Evolutionary conservation across 106 monocot genomes (phyloP).

Genomic region (Xerophyta viscosa): DNA sequence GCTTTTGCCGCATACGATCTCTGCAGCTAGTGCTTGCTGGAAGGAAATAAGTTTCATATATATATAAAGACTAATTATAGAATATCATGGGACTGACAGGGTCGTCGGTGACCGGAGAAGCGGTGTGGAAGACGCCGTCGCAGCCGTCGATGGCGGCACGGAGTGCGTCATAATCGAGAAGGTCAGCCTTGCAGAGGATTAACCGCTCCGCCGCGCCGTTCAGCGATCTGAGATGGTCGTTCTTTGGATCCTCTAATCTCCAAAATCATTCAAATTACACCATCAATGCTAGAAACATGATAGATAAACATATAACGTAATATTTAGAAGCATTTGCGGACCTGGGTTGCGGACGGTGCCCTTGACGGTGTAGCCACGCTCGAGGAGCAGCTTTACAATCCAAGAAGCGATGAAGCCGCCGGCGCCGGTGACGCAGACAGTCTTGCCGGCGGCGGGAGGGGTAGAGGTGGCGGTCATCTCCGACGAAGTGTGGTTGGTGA

Average conservation of each 20-base stretch:
- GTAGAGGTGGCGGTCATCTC: no score
- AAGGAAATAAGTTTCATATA: background rate
- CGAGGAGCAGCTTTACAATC: slow-evolving; percentile 42
- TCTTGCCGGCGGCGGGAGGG: no score
- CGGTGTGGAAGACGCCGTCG: slow-evolving; percentile 79
- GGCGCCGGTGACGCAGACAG: slow-evolving; percentile 56
- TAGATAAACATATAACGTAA: background rate
- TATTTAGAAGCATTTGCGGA: background rate
- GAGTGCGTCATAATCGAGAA: slow-evolving; percentile 52
- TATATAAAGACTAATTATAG: background rate
- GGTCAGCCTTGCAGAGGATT: slow-evolving; percentile 51
- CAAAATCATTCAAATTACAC: background rate
- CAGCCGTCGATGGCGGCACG: slow-evolving; percentile 54
- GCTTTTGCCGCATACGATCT: no score
- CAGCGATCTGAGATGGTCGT: slow-evolving; percentile 44
- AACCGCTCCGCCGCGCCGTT: slow-evolving; percentile 68
- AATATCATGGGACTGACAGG: slow-evolving; percentile 20
- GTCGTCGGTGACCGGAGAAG: slow-evolving; percentile 82
- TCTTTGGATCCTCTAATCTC: slow-evolving; percentile 61
- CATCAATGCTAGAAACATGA: background rate
- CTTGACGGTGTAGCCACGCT: slow-evolving; percentile 27
- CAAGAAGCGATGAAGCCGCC: slow-evolving; percentile 42
- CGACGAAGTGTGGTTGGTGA: no score
- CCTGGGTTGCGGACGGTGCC: slow-evolving; percentile 47
- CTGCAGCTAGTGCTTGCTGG: no score